Conservation (phyloP, 345 rosid species). For the Sapria himalayana region DNA sequence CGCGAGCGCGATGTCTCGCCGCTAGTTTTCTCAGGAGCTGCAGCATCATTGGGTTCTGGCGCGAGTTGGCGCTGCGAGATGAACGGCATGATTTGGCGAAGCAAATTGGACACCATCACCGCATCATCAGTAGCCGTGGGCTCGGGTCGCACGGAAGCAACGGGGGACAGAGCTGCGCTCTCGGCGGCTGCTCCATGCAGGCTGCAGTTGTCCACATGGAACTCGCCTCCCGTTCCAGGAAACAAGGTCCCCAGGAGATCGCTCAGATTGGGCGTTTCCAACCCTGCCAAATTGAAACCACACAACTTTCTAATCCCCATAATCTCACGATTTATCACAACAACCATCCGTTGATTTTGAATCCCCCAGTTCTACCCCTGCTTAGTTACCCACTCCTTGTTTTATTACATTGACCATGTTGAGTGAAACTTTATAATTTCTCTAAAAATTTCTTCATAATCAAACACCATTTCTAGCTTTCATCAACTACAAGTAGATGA, state of each 20-base stretch:
- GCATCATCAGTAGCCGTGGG: slow-evolving; percentile 29
- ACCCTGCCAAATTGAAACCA: too few relatives aligned
- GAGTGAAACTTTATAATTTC: slow-evolving; percentile 10
- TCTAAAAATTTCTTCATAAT: too few relatives aligned
- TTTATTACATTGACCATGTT: slow-evolving; percentile 16
- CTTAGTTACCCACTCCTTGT: slow-evolving; percentile 20
- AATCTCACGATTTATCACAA: slow-evolving; percentile 22
- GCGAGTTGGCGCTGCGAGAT: slow-evolving; percentile 19
- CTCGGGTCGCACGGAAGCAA: slow-evolving; percentile 15
- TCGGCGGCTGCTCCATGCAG: slow-evolving; percentile 12
- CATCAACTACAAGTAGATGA: too few relatives aligned
- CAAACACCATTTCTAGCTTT: too few relatives aligned
- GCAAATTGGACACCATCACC: slow-evolving; percentile 36
- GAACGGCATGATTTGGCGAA: slow-evolving; percentile 41
- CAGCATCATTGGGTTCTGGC: slow-evolving; percentile 10
- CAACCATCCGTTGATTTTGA: slow-evolving; percentile 22
- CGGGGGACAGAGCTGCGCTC: slow-evolving; percentile 11
- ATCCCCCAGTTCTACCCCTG: slow-evolving; percentile 18
- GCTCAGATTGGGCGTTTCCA: slow-evolving; percentile 23
- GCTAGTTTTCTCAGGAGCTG: slow-evolving; percentile 14
- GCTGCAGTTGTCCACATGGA: slow-evolving; percentile 22
- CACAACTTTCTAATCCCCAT: too few relatives aligned
- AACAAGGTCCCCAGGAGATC: slow-evolving; percentile 30
- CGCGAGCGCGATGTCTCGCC: too few relatives aligned
- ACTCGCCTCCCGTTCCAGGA: slow-evolving; percentile 42